Evolutionary conservation across 495 filamentous ascomycete genomes (phyloP), one percentile per base, ranked within the genome.

Genomic region (Neurospora sp.): DNA sequence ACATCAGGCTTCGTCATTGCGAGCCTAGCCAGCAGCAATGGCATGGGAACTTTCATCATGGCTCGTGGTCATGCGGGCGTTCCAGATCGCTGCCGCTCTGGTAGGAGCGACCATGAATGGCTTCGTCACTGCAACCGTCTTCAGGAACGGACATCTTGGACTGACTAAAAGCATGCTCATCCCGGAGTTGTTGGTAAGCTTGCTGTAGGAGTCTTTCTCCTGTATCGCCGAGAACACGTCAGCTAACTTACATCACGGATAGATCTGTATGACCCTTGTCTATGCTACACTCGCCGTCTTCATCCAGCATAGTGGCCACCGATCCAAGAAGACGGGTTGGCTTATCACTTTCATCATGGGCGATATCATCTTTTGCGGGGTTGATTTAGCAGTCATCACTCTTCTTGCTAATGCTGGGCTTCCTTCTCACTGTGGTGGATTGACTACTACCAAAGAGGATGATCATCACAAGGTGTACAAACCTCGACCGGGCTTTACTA

Each of bases 111-210:
- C 71, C 23, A 73, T 82, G 71, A 84, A 85, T 66, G 82, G 82
- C 37, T 84, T 82, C 73, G 66, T 83, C 39, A 75, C 83, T 4
- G 77, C 78, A 27, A 74, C 74, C 27, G 78, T 84, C 40, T 76
- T 80, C 69, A 20, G 6, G 27, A 75, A 78, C 10, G 71, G 54
- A 35, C 54, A 72, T 0, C 73, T 80, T 2, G 78, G 79, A 12
- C 71, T 81, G 4, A 75, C 82, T 8, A 46, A 74, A 4, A 72
- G 72, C 35, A 81, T 83, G 78, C 70, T 78, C 31, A 71, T 76
- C 9, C 73, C 84, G 44, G 81, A 83, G 75, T 39, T 83, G 75
- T 71, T 85, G 78, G 82, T 84, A 79, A 74, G 80, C 73, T 20
- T 69, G 18, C 12, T 62, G 54, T 27, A 54, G 48, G 20, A 62